Evolutionary conservation across 1,284 basidiomycete species (phyloP), one percentile per base, ranked within the genome.

Genomic region (Inonotus hispidus): DNA sequence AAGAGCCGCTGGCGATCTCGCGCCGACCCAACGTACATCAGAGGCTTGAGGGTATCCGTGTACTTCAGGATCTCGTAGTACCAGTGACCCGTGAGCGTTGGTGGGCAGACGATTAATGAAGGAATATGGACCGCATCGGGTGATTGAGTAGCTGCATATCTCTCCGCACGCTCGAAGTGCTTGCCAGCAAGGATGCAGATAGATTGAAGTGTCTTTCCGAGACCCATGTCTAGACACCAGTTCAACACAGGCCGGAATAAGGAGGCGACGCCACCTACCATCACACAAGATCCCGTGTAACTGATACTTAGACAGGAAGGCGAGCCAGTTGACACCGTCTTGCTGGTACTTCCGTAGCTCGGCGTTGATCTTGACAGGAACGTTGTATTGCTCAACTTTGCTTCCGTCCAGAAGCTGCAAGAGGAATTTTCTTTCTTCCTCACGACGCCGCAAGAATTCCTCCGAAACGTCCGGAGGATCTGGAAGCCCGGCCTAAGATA

Each of bases 291-390:
- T 94, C 21, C 97, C 97, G 72, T 99, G 97, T 4, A 99, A 76
- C 72, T 99, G 97, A 70, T 96, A 98, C 73, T 96, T 93, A 32
- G 95, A 92, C 46, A 99, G 80, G 79, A 99, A 99, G 0, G 97
- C 97, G 52, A 99, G 81, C 97, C 97, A 99, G 73, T 95, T 98
- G 67, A 99, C 93, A 49, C 97, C 97, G 64, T 99, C 97, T 72
- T 93, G 92, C 73, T 99, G 97, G 71, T 99, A 99, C 72, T 95
- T 94, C 61, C 97, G 88, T 54, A 99, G 79, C 68, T 98, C 94
- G 41, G 95, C 94, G 64, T 96, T 94, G 79, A 99, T 92, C 53
- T 80, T 76, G 64, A 97, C 87, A 0, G 96, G 95, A 4, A 99
- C 85, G 53, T 78, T 74, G 73, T 99, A 99, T 65, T 90, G 87